Evolutionary conservation across 495 filamentous ascomycete genomes (phyloP).

Genomic region (Lophiostoma macrostomum): DNA sequence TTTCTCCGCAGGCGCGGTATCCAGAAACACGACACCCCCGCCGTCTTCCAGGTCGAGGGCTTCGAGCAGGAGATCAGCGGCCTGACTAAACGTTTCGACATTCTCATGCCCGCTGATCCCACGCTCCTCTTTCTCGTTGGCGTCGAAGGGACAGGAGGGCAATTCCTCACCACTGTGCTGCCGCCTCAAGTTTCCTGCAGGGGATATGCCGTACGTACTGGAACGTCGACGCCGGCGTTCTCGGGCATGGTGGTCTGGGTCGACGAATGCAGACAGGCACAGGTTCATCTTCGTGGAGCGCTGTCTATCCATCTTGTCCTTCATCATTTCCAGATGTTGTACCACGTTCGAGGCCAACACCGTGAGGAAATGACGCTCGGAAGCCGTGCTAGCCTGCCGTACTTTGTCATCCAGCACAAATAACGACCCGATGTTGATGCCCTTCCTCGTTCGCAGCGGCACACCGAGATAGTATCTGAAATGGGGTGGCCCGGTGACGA

Average conservation of each 20-base stretch:
- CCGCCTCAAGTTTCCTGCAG: too few relatives aligned
- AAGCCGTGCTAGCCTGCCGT: not conserved
- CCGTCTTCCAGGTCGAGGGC: slow-evolving; percentile 51
- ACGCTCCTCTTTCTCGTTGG: not conserved
- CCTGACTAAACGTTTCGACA: slow-evolving; percentile 48
- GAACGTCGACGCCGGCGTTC: slow-evolving; percentile 3
- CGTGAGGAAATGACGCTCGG: slow-evolving; percentile 3
- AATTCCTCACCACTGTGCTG: too few relatives aligned
- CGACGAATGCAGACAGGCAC: slow-evolving; percentile 26
- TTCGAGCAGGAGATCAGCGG: slow-evolving; percentile 57
- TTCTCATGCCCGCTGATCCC: not conserved
- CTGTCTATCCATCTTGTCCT: slow-evolving; percentile 18
- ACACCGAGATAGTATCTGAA: slow-evolving; percentile 27
- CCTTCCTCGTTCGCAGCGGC: slow-evolving; percentile 22
- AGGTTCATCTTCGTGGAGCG: slow-evolving; percentile 17
- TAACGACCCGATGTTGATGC: slow-evolving; percentile 23
- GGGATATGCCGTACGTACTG: not conserved
- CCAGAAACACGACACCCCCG: slow-evolving; percentile 54
- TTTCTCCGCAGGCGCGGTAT: slow-evolving; percentile 9
- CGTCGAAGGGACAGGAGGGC: too few relatives aligned
- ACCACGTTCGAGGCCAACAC: slow-evolving; percentile 22
- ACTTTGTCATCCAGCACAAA: slow-evolving; percentile 18
- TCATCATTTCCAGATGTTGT: slow-evolving; percentile 24
- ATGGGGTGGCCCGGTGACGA: slow-evolving; percentile 9
- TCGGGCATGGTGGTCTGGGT: slow-evolving; percentile 9